These are phyloP conservation scores for Dujonia santamariae DNA, from an alignment of 1,139 yeast genomes.

Conservation along the genomic window DNA sequence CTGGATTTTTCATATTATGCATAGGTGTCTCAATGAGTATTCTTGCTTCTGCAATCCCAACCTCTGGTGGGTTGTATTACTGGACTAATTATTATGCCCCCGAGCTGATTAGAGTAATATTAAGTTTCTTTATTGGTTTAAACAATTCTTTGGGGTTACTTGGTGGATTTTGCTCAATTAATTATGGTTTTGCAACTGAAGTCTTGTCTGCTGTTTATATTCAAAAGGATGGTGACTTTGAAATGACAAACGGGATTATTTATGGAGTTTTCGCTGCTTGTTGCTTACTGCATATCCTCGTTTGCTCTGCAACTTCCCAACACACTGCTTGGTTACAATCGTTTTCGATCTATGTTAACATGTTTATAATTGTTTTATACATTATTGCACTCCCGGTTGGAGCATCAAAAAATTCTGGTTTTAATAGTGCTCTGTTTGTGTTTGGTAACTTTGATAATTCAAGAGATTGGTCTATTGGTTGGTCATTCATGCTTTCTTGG, in stretches of 20 bases:
- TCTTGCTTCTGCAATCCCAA: slow-evolving; percentile 58
- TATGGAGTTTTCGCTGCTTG: slow-evolving; percentile 29
- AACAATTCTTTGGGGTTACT: slow-evolving; percentile 25
- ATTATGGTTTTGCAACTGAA: slow-evolving; percentile 26
- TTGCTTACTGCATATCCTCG: slow-evolving; percentile 16
- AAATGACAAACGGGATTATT: slow-evolving; percentile 18
- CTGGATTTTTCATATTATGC: slow-evolving; percentile 48
- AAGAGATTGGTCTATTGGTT: slow-evolving; percentile 19
- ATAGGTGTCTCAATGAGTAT: slow-evolving; percentile 59
- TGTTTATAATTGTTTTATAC: slow-evolving; percentile 16
- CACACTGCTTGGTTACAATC: slow-evolving; percentile 17
- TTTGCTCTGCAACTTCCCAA: slow-evolving; percentile 23
- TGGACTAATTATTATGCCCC: slow-evolving; percentile 36
- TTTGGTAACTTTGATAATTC: slow-evolving; percentile 17
- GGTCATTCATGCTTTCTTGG: slow-evolving; percentile 25
- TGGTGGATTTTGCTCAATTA: slow-evolving; percentile 27
- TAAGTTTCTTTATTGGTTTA: slow-evolving; percentile 27
- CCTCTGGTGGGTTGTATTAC: slow-evolving; percentile 63
- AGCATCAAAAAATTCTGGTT: slow-evolving; percentile 18
- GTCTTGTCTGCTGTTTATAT: slow-evolving; percentile 23
- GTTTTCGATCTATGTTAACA: slow-evolving; percentile 20
- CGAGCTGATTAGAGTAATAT: slow-evolving; percentile 17
- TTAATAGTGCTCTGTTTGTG: slow-evolving; percentile 15
- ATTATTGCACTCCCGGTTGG: slow-evolving; percentile 27
- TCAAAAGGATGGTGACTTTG: slow-evolving; percentile 20